Percentiles rank a stretch among this genome's conserved stretches.
phyloP scores from a whole-genome alignment of 371 early-diverging fungal genomes.

The Actinomortierella ambigua region DNA sequence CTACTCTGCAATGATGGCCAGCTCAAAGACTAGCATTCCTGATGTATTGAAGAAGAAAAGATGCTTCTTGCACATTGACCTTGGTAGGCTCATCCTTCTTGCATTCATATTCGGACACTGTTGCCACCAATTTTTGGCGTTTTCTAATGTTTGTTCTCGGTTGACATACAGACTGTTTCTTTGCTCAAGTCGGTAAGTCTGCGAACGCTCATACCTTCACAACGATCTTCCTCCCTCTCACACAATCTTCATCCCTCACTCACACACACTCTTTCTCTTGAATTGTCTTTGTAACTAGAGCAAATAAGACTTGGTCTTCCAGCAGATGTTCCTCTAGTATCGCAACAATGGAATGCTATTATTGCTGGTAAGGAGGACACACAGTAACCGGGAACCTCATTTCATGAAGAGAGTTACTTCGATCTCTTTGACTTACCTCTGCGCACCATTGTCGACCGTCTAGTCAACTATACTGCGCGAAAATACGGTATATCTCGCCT shows the following conservation, averaged over 20 bases:
- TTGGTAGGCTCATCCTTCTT: conserved; percentile 47
- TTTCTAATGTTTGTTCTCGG: conserved; percentile 1
- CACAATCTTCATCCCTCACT: background rate
- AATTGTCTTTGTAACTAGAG: conserved; percentile 50
- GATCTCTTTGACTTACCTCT: background rate
- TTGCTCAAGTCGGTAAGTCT: conserved; percentile 76
- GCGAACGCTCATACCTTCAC: background rate
- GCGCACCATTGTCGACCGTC: background rate
- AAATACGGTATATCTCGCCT: conserved; percentile 53
- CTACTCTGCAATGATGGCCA: too few species aligned
- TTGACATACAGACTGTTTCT: conserved; percentile 70
- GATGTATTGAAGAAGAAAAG: conserved; percentile 56
- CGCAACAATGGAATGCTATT: conserved; percentile 91
- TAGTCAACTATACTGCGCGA: conserved; percentile 67
- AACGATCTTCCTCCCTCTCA: background rate
- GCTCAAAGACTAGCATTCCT: too few species aligned
- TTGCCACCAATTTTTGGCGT: conserved; percentile 7
- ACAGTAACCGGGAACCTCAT: background rate
- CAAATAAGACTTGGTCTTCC: conserved; percentile 75
- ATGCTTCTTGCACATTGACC: conserved; percentile 67
- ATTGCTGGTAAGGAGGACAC: conserved; percentile 77
- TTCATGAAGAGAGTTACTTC: background rate
- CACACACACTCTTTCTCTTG: background rate
- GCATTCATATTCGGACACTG: conserved; percentile 3
- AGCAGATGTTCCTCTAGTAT: conserved; percentile 74